A percentile compares a stretch with the other conserved stretches of the same genome.
phyloP scores from a whole-genome alignment of 169 alveolate species.

The Cryptosporidium felis region DNA sequence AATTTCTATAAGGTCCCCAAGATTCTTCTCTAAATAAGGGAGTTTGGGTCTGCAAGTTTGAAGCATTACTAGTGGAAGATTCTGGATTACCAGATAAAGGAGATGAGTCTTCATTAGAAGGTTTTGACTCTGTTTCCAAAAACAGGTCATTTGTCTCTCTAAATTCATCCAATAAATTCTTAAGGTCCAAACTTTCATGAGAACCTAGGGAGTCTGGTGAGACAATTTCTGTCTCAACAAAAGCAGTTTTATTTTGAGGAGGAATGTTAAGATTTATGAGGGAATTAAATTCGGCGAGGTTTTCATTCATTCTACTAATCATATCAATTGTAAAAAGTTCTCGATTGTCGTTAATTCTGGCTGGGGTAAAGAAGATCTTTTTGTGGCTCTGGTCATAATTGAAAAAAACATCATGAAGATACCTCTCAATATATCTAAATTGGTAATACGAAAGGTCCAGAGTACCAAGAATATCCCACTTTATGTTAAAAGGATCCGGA shows the following conservation, averaged over 20 bases:
- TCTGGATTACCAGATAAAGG: too few species aligned
- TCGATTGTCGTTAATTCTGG: conserved; percentile 15
- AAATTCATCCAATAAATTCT: too few species aligned
- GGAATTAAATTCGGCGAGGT: background rate
- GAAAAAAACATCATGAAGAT: conserved; percentile 37
- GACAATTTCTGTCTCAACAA: too few species aligned
- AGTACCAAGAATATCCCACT: conserved; percentile 15
- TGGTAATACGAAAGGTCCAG: conserved; percentile 35
- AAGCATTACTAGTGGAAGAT: too few species aligned
- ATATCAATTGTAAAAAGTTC: background rate
- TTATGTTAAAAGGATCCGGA: background rate
- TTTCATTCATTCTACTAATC: background rate
- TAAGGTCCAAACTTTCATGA: background rate
- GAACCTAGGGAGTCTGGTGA: background rate
- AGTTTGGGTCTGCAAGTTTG: too few species aligned
- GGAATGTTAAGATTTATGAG: background rate
- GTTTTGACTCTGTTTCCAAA: too few species aligned
- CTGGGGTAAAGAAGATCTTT: conserved; percentile 52
- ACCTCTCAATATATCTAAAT: conserved; percentile 18
- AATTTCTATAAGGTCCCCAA: conserved; percentile 45
- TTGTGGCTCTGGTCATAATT: conserved; percentile 59
- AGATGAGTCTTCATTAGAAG: too few species aligned
- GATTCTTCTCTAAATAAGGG: too few species aligned
- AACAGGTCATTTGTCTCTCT: too few species aligned
- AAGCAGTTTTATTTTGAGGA: background rate